Evolutionary conservation across 2,329 filamentous ascomycete species (phyloP).

Genomic region (Zalaria sp.): DNA sequence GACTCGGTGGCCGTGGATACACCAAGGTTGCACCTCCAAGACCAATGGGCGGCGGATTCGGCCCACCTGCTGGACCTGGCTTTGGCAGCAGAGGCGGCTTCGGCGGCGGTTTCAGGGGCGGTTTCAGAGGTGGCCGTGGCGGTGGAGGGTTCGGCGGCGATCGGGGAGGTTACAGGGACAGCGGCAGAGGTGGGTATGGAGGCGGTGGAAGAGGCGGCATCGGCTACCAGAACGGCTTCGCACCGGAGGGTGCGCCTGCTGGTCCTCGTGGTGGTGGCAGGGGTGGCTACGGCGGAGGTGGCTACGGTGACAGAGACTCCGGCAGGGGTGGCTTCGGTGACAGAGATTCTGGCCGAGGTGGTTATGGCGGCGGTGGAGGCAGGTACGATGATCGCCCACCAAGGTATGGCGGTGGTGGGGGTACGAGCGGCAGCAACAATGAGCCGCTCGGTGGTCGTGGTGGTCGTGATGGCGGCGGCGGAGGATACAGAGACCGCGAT

Average conservation of each 20-base stretch:
- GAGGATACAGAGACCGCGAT: conserved; percentile 30
- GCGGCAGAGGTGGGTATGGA: conserved; percentile 23
- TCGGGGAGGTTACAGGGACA: conserved; percentile 17
- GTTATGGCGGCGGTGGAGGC: conserved; percentile 43
- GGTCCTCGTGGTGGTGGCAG: conserved; percentile 25
- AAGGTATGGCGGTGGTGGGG: conserved; percentile 28
- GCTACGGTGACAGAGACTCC: conserved; percentile 14
- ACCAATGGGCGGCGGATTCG: conserved; percentile 49
- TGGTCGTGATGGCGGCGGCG: no score
- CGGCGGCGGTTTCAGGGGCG: conserved; percentile 27
- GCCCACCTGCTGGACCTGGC: conserved; percentile 40
- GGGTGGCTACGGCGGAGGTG: conserved; percentile 20
- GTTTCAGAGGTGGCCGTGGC: conserved; percentile 35
- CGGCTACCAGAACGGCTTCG: conserved; percentile 27
- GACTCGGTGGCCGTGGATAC: conserved; percentile 82
- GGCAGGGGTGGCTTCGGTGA: conserved; percentile 22
- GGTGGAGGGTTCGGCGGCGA: conserved; percentile 14
- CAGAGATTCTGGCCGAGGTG: conserved; percentile 11
- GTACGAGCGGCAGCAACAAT: conserved; percentile 47
- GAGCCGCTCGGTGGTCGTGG: conserved; percentile 47
- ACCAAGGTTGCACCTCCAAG: conserved; percentile 66
- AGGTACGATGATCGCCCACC: conserved; percentile 70
- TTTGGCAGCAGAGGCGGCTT: conserved; percentile 37
- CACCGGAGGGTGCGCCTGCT: conserved; percentile 34
- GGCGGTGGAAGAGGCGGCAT: conserved; percentile 33